Percentiles rank a stretch among this genome's conserved stretches.
phyloP scores from a whole-genome alignment of 148 eudicot species.

The Rheum nobile region DNA sequence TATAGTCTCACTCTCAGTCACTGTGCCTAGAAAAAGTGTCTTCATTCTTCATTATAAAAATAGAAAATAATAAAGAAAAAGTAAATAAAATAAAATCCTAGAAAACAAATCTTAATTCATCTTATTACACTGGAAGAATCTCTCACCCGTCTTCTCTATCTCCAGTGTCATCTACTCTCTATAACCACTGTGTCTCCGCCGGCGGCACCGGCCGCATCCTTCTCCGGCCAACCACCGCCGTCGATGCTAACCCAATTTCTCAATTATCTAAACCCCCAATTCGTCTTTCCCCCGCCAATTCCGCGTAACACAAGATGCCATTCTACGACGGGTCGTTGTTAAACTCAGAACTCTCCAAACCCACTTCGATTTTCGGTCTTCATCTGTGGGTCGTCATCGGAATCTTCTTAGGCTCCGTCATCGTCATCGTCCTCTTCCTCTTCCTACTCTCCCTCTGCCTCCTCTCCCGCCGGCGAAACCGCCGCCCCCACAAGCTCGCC shows the following conservation, averaged over 20 bases:
- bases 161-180: background rate
- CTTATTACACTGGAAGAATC: background rate
- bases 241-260: background rate
- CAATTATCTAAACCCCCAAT: background rate
- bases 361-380: constrained; percentile 81
- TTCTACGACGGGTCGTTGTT: constrained; percentile 49
- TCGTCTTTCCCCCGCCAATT: background rate
- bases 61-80: too few relatives aligned
- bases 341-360: constrained; percentile 63
- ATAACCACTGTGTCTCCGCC: background rate
- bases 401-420: constrained; percentile 60
- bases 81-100: too few relatives aligned
- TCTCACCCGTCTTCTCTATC: background rate
- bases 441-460: constrained; percentile 69
- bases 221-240: background rate
- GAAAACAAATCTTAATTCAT: too few relatives aligned
- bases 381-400: constrained; percentile 82
- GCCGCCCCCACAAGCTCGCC: constrained; percentile 7
- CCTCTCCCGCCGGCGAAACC: constrained; percentile 38
- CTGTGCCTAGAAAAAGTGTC: background rate
- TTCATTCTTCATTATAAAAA: too few relatives aligned
- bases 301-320: constrained; percentile 31
- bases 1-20: background rate
- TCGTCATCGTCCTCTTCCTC: constrained; percentile 50
- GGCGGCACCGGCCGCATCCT: background rate